Base-by-base conservation (phyloP, 805 yeast species). In the Lipomyces orientalis region DNA sequence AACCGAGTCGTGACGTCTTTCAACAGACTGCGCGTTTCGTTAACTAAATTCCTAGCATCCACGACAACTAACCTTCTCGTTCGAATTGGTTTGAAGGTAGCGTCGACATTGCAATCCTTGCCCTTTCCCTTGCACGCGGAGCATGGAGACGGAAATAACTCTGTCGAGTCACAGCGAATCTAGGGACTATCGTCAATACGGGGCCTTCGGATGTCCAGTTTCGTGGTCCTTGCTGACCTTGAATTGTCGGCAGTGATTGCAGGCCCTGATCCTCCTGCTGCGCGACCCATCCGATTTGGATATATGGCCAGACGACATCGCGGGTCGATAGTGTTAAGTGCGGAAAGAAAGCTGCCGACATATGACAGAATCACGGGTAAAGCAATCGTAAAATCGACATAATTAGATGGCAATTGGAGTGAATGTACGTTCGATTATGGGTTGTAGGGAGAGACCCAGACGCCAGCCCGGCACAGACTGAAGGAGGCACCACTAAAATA, bases 121-220 rank as follows among this genome's bases (percentile, higher is more conserved):
- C 29, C 57, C 57, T 19, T 54, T 33, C 0, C 35, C 10, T 54
- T 54, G 57, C 57, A 54, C n/a, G 34, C 35, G 34, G 57, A 54
- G 35, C 57, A 54, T 19, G 19, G 33, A 54, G 33, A 5, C 33
- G 57, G 57, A 54, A 54, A 54, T n/a, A 33, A 12, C 19, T 29
- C 35, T n/a, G 57, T 19, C 16, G 33, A 54, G 35, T 54, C 57
- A 33, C 57, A 54, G 57, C 57, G 57, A n/a, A 54, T 33, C 57
- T 54, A 54, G 22, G 19, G 19, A 43, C 49, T 16, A 39, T 39
- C 46, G 46, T 39, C 19, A 39, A 16, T 16, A 39, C 19, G 37
- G 37, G 46, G 46, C n/a, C 7, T 39, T 16, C 46, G n/a, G 16
- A 39, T 39, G 46, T 39, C n/a, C 49, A 43, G 19, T 16, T 4